phyloP scores from a whole-genome alignment of 2,329 filamentous ascomycete genomes.

The Pyrenochaeta sp. region DNA sequence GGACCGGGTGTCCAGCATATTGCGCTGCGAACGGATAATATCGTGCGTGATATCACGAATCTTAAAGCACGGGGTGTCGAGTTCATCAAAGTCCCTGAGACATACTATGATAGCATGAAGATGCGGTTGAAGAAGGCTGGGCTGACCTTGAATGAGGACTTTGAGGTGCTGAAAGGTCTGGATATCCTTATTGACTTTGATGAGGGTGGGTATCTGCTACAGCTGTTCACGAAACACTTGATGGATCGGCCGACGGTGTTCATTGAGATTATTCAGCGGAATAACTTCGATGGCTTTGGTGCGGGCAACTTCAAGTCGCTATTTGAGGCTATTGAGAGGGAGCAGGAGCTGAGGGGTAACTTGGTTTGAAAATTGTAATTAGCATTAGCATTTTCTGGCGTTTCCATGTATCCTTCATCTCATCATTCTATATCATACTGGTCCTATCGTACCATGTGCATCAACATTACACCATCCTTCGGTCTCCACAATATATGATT shows the following conservation, averaged over 20 bases:
- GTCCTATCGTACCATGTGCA: not conserved
- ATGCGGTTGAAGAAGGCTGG: conserved; percentile 71
- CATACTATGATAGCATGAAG: conserved; percentile 84
- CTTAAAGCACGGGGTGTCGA: conserved; percentile 88
- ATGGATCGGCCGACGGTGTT: conserved; percentile 97
- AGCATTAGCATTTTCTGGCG: conserved; percentile 11
- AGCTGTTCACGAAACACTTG: conserved; percentile 73
- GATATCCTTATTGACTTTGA: conserved; percentile 97
- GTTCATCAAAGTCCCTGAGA: conserved; percentile 88
- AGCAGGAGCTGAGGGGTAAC: conserved; percentile 87
- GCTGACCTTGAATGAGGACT: conserved; percentile 75
- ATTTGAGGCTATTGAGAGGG: conserved; percentile 94
- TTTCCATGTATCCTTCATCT: not conserved
- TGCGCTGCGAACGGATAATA: conserved; percentile 82
- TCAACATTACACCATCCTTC: not conserved
- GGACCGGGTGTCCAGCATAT: conserved; percentile 94
- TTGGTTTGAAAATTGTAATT: conserved; percentile 52
- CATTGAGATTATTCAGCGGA: conserved; percentile 93
- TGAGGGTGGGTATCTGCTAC: conserved; percentile 83
- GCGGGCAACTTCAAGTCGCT: conserved; percentile 95
- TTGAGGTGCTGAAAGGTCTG: conserved; percentile 76
- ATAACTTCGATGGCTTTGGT: conserved; percentile 90
- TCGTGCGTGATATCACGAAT: conserved; percentile 78
- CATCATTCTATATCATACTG: not conserved
- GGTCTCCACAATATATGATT: not conserved